Percentiles rank a stretch among this genome's conserved stretches.
phyloP scores from a whole-genome alignment of 345 rosid genomes.

The Aurinia saxatilis region DNA sequence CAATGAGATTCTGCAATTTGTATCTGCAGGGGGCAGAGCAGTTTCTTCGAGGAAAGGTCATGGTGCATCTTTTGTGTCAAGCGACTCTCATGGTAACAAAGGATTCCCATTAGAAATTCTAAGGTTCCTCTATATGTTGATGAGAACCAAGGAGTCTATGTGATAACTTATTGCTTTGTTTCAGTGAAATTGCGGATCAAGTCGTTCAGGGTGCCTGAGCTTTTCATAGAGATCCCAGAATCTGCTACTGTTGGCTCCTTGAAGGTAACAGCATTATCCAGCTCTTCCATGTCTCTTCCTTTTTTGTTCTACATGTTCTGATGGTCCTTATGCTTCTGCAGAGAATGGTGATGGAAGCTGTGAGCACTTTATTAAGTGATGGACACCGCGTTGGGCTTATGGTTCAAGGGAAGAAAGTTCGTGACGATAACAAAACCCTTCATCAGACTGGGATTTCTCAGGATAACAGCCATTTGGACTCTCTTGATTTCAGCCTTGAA shows the following conservation, averaged over 20 bases:
- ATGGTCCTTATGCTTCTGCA: slow-evolving; percentile 24
- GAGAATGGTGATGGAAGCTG: slow-evolving; percentile 94
- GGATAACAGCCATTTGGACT: slow-evolving; percentile 41
- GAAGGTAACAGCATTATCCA: slow-evolving; percentile 42
- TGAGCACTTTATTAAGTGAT: slow-evolving; percentile 66
- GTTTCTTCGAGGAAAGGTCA: slow-evolving; percentile 41
- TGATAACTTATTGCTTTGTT: neutral
- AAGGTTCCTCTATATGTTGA: neutral
- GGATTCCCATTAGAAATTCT: neutral
- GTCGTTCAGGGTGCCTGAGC: slow-evolving; percentile 94
- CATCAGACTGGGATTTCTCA: slow-evolving; percentile 78
- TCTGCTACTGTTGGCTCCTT: slow-evolving; percentile 82
- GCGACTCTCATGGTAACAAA: slow-evolving; percentile 23
- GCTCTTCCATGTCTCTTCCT: neutral
- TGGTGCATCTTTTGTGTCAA: slow-evolving; percentile 28
- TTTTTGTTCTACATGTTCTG: neutral
- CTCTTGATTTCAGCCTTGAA: slow-evolving; percentile 84
- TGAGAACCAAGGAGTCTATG: neutral
- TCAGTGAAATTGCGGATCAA: slow-evolving; percentile 89
- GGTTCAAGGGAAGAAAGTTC: slow-evolving; percentile 79
- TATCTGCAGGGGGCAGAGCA: slow-evolving; percentile 37
- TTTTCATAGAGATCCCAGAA: slow-evolving; percentile 80
- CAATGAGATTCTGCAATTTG: slow-evolving; percentile 5
- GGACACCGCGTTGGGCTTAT: slow-evolving; percentile 73
- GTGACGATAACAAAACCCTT: slow-evolving; percentile 84